These are phyloP conservation scores for Diaporthe longicolla DNA, from an alignment of 2,329 filamentous ascomycete species.

Conservation along the genomic window DNA sequence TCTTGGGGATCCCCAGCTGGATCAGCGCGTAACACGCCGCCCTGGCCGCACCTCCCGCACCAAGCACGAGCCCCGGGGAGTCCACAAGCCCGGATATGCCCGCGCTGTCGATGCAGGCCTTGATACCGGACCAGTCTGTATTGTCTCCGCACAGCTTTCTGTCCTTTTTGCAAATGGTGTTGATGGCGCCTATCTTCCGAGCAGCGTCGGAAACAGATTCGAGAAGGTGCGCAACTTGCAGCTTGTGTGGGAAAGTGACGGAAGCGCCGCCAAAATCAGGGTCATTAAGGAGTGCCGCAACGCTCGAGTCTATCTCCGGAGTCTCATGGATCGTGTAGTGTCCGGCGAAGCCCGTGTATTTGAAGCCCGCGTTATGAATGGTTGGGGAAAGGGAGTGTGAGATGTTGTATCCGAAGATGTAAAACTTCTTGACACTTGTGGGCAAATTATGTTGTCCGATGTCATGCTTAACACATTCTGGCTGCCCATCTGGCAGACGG, in stretches of 20 bases:
- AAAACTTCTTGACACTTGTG: not conserved
- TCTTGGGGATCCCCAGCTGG: not conserved
- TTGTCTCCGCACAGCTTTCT: not conserved
- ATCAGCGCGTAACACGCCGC: slow-evolving; percentile 15
- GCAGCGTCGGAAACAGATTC: not conserved
- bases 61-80: slow-evolving; percentile 1
- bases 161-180: slow-evolving; percentile 6
- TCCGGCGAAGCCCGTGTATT: not conserved
- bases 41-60: slow-evolving; percentile 11
- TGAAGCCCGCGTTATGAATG: slow-evolving; percentile 4
- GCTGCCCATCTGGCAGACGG: not conserved
- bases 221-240: slow-evolving; percentile 9
- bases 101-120: slow-evolving; percentile 6
- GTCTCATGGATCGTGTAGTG: slow-evolving; percentile 9
- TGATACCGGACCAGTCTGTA: slow-evolving; percentile 15
- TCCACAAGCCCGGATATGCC: not conserved
- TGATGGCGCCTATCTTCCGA: slow-evolving; percentile 12
- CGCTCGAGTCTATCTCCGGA: slow-evolving; percentile 5
- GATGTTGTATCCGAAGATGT: slow-evolving; percentile 4
- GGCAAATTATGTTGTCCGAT: not conserved
- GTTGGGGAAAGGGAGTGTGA: slow-evolving; percentile 25
- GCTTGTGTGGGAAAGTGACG: slow-evolving; percentile 20
- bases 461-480: too few relatives aligned
- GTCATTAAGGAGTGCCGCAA: not conserved
- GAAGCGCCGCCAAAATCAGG: slow-evolving; percentile 12